Base-by-base conservation (phyloP, 2,329 filamentous ascomycete genomes). In the Botrytis aclada region DNA sequence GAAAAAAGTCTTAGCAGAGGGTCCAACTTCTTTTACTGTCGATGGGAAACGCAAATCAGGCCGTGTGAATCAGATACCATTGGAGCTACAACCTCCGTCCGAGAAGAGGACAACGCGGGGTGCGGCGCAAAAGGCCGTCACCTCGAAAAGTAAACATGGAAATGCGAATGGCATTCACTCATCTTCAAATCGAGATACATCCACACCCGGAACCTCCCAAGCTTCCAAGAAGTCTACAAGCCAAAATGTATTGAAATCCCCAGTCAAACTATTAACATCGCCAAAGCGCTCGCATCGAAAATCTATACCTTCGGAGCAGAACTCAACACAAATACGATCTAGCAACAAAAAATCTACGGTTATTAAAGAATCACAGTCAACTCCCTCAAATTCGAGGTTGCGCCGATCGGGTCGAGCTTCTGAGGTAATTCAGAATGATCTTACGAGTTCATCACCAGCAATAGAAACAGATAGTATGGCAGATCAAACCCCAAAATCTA, bases 1-100 rank as follows among this genome's bases (percentile, higher is more conserved):
- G 96, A 98, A 96, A 84, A 93, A 90, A 79, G 88, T 93, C 75
- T 88, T 88, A 74, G 93, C 92, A 58, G 93, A 97, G 41, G 96
- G 96, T 0, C 96, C 96, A 34, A 96, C 95, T 5, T 92, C 93
- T 0, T 95, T 97, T 81, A 88, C 92, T 63, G 88, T 87, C 83
- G 92, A 87, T 88, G 93, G 93, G 66, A 87, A 87, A 75, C 87
- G 90, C 74, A 91, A 90, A 79, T 92, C 90, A 34, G 89, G 89
- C 58, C 87, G 90, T 74, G 88, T 89, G 78, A 91, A 92, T 79
- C 75, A 76, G 41, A 79, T 89, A 22, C 87, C 88, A 29, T 74
- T 87, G 43, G 87, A 90, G 74, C 77, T 87, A 60, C 85, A 86
- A 74, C 83, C 85, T 25, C 83, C 81, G 63, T 83, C 83, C 56